Conservation (phyloP, 495 filamentous ascomycete species). For the Lasiosphaeris hirsuta region DNA sequence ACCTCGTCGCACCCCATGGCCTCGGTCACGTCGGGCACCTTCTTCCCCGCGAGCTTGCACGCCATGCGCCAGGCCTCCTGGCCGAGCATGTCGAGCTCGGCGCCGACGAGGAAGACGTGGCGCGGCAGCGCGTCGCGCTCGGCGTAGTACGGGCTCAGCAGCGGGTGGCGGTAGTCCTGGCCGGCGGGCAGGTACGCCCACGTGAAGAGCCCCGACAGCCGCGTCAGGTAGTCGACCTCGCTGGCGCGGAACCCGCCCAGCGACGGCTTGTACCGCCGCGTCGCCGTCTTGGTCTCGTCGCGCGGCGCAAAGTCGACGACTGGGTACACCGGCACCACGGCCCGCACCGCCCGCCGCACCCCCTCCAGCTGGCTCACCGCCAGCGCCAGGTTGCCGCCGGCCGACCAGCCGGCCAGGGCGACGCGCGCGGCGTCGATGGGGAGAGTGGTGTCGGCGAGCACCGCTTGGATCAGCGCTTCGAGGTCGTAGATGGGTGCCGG, state of each 20-base stretch:
- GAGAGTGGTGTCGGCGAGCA: slow-evolving; percentile 26
- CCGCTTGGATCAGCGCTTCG: slow-evolving; percentile 27
- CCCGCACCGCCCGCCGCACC: slow-evolving; percentile 24
- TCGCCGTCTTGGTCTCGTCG: slow-evolving; percentile 12
- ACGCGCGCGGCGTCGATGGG: slow-evolving; percentile 35
- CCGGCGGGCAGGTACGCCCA: slow-evolving; percentile 34
- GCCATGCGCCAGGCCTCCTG: slow-evolving; percentile 36
- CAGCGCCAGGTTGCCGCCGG: slow-evolving; percentile 37
- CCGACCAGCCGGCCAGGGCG: slow-evolving; percentile 34
- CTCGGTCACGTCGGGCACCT: slow-evolving; percentile 16
- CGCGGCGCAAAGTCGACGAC: slow-evolving; percentile 27
- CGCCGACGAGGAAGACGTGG: slow-evolving; percentile 47
- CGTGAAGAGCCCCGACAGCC: slow-evolving; percentile 21
- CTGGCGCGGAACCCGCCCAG: slow-evolving; percentile 28
- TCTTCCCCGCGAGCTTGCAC: slow-evolving; percentile 26
- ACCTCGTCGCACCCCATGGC: slow-evolving; percentile 13
- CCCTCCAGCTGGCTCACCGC: slow-evolving; percentile 26
- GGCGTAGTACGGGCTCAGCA: slow-evolving; percentile 32
- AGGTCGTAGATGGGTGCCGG: slow-evolving; percentile 31
- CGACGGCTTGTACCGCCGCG: slow-evolving; percentile 32
- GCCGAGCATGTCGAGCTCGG: slow-evolving; percentile 49
- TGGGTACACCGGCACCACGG: slow-evolving; percentile 35
- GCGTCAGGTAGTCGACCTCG: slow-evolving; percentile 23
- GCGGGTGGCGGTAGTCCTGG: slow-evolving; percentile 19
- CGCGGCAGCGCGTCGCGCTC: slow-evolving; percentile 26